Base-by-base conservation (phyloP, 169 alveolate species). In the Eimeria falciformis region DNA sequence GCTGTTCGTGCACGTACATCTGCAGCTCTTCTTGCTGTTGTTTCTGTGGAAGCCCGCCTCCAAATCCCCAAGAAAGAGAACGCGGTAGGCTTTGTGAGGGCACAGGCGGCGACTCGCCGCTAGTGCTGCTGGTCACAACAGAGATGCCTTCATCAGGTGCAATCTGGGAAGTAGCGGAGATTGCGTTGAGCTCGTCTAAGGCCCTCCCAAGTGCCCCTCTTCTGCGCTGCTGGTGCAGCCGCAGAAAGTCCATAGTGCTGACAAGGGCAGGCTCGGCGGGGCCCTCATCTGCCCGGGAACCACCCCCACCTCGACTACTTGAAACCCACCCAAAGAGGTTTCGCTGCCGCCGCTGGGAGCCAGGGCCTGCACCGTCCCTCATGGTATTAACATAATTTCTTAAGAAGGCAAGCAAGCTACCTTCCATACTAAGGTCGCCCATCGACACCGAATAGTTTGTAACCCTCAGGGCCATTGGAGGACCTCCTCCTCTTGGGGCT, bases 381-480 rank as follows among this genome's bases (percentile, higher is more conserved):
- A 75, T 12, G 66, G 85, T 27, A 27, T 21, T 43, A 27, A 65
- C 85, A 25, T 75, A 75, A 40, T 75, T 65, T 40, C 85, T 75
- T 65, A 75, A 25, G 21, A 75, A 75, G 21, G 45, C 66, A 25
- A 75, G 66, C 85, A 75, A 75, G 27, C 65, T 78, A 9, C 92
- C 92, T 50, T 87, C 92, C 75, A 87, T 75, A 9, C 77, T 65
- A 21, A 45, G 55, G 66, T 87, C 92, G n/a, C 92, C 92, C 37
- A 87, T 1, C 29, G 82, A 62, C n/a, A 87, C 87, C 7, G 81
- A 45, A 37, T 87, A 87, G 53, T 87, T 87, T 47, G 92, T 87
- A 25, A 85, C 85, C 37, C 85, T 58, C 27, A 75, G 25, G 2
- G 85, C 12, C 50, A 29, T 18, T 0, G 81, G 43, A 11, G 29